Evolutionary conservation across 1,139 yeast species (phyloP), one percentile per base, ranked within the genome.

Genomic region (Hyphopichia fennica): DNA sequence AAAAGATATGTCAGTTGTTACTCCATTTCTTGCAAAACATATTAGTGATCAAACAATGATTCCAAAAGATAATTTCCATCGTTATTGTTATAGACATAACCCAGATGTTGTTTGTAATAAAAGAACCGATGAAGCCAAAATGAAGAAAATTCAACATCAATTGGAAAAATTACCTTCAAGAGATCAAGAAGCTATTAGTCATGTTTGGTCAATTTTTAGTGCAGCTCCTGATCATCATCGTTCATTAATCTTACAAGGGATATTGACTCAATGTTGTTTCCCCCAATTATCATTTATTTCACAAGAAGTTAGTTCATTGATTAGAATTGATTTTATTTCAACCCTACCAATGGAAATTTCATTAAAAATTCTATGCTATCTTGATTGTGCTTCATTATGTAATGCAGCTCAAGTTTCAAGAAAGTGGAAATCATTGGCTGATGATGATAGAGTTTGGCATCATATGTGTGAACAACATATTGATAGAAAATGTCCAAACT

Each of bases 401-500:
- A 83, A 81, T 52, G 97, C 98, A 0, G 96, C 98, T 0, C 95
- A 86, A 63, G 99, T 93, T 3, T 85, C 91, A 34, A 77, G 81
- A 41, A 79, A 79, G 44, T 93, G 99, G 99, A 83, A 87, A 57
- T 70, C 72, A 41, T 69, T 93, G 43, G 98, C 99, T 1, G 97
- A 93, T 63, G 97, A 91, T 60, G 98, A 93, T 57, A 69, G 95
- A 41, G 98, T 93, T 6, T 93, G 99, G 99, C 95, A 93, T 61
- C 90, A 93, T 53, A 86, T 93, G 93, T 93, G 99, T 62, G 96
- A 90, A 62, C 99, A 93, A 63, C 99, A 93, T 61, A 93, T 93
- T 45, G 99, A 93, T 64, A 75, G 96, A 46, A 93, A 93, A 62
- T 93, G 99, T 65, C 96, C 97, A 35, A 89, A 88, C 60, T 93